Percentiles rank a stretch among this genome's conserved stretches.
phyloP scores from a whole-genome alignment of 768 basidiomycete species.

The Mycena albidolilacea region DNA sequence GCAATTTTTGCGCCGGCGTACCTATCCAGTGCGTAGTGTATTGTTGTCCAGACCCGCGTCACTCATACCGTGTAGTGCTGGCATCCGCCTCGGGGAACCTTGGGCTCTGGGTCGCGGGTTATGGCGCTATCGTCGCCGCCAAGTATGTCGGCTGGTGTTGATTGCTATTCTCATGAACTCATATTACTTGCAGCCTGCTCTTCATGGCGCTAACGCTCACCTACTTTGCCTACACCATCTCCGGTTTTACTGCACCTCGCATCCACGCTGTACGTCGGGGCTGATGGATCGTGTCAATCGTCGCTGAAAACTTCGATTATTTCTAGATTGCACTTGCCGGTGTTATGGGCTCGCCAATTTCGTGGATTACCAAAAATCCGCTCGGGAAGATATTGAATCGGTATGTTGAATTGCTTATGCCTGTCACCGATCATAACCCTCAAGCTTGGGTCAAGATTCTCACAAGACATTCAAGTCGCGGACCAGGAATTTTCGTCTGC shows the following conservation, averaged over 20 bases:
- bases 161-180: neutral
- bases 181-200: slow-evolving; percentile 8
- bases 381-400: slow-evolving; percentile 33
- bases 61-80: slow-evolving; percentile 12
- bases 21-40: slow-evolving; percentile 13
- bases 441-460: slow-evolving; percentile 24
- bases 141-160: slow-evolving; percentile 1
- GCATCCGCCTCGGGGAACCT: slow-evolving; percentile 26
- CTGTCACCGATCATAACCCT: neutral
- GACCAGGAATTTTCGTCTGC: slow-evolving; percentile 18
- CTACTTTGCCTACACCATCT: slow-evolving; percentile 12
- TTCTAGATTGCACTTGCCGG: slow-evolving; percentile 22
- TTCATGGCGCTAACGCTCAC: slow-evolving; percentile 12
- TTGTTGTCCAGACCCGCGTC: neutral
- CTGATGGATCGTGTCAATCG: neutral
- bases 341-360: slow-evolving; percentile 29
- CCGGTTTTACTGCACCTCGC: slow-evolving; percentile 24
- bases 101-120: slow-evolving; percentile 30
- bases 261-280: slow-evolving; percentile 15
- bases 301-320: neutral
- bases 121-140: slow-evolving; percentile 22
- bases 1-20: slow-evolving; percentile 21
- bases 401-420: neutral
- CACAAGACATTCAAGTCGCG: slow-evolving; percentile 32
- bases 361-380: slow-evolving; percentile 35